Evolutionary conservation across 2,329 filamentous ascomycete genomes (phyloP), one percentile per base, ranked within the genome.

Genomic region (Paecilomyces sp.): DNA sequence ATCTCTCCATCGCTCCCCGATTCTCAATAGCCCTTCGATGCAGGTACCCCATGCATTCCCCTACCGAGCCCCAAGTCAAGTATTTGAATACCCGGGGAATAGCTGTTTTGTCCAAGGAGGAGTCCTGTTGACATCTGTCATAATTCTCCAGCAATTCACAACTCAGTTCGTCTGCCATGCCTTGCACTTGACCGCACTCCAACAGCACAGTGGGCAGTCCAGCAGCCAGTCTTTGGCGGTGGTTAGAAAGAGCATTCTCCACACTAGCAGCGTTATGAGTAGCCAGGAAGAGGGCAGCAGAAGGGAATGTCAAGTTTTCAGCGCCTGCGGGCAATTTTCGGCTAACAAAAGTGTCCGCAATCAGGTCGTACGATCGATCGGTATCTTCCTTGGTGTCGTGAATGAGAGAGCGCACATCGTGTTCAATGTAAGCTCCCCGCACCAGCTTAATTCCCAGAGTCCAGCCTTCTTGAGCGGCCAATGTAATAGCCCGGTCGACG

Each of bases 91-190:
- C 80, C 57, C 71, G 74, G 30, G 77, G 77, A 7, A 63, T 57
- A 28, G 55, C 57, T 13, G 53, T 56, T 34, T 63, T 59, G 54
- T 76, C 70, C 8, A 55, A 60, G 33, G 57, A 31, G 3, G 47
- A 53, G 15, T 18, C 58, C 51, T 1, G 57, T 58, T 59, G 59
- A 58, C 28, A 62, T 47, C 58, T 62, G 57, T 57, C 65, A 12
- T 11, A 61, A 6, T 33, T 62, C 2, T 59, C 61, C 51, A 84
- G 70, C 1, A 84, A 67, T 11, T 76, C 74, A 62, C 82, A 80
- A 25, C 87, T 90, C 56, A 96, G 85, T 71, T 96, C 91, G 66
- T 96, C 91, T 1, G 91, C 91, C 92, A 96, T 96, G 28, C 92
- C 91, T 76, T 91, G 88, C 4, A 96, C 82, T 76, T 95, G 91